These are phyloP conservation scores for Penicillium polonicum DNA, from an alignment of 2,329 filamentous ascomycete species.

Conservation along the genomic window DNA sequence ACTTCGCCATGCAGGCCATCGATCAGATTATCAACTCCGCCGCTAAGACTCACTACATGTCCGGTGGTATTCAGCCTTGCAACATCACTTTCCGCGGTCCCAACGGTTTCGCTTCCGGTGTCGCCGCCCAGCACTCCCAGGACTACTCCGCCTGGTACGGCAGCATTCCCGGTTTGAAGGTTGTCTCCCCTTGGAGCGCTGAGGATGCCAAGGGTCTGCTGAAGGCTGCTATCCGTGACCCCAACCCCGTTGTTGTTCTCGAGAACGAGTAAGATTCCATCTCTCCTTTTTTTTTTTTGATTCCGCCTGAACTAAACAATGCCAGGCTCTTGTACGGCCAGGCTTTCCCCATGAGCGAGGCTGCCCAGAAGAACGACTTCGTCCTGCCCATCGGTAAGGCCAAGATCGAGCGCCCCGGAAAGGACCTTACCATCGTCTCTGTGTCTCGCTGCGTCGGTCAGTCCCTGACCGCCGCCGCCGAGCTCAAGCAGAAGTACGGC, in stretches of 20 bases:
- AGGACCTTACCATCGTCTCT: slow-evolving; percentile 92
- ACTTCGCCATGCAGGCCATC: slow-evolving; percentile 99
- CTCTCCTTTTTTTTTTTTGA: background rate
- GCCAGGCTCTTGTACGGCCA: slow-evolving; percentile 78
- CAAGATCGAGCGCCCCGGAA: slow-evolving; percentile 95
- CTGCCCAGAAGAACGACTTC: slow-evolving; percentile 92
- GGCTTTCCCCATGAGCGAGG: slow-evolving; percentile 94
- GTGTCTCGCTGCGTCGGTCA: slow-evolving; percentile 95
- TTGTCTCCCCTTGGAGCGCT: slow-evolving; percentile 91
- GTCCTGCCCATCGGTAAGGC: slow-evolving; percentile 97
- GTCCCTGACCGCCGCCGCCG: slow-evolving; percentile 81
- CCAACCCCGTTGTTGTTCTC: slow-evolving; percentile 90
- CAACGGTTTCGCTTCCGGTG: slow-evolving; percentile 95
- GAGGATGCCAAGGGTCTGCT: slow-evolving; percentile 98
- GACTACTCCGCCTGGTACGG: slow-evolving; percentile 99
- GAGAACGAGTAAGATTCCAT: slow-evolving; percentile 69
- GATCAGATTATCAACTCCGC: slow-evolving; percentile 99
- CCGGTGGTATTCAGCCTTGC: slow-evolving; percentile 97
- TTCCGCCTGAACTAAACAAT: background rate
- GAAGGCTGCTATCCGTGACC: slow-evolving; percentile 96
- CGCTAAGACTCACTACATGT: slow-evolving; percentile 99
- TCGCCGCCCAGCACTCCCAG: slow-evolving; percentile 96
- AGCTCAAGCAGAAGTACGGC: slow-evolving; percentile 93
- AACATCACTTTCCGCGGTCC: slow-evolving; percentile 99
- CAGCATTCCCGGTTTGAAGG: slow-evolving; percentile 95